Evolutionary conservation across 495 filamentous ascomycete genomes (phyloP).

Genomic region (Talaromyces adpressus): DNA sequence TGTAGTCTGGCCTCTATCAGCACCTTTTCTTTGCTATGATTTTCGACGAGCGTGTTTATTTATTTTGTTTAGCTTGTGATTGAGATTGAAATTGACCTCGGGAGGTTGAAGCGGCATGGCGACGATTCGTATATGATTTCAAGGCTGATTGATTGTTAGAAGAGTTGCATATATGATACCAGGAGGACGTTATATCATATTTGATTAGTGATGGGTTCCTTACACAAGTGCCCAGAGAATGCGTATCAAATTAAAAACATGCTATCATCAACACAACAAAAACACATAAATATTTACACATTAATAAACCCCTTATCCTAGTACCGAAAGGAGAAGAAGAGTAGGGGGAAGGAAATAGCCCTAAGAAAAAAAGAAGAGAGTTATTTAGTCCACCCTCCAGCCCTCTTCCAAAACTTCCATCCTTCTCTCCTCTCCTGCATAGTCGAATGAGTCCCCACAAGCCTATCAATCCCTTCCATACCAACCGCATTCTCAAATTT

Average conservation of each 20-base stretch:
- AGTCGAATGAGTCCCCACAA: constrained; percentile 52
- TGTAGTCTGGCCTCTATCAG: constrained; percentile 27
- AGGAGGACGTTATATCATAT: not conserved
- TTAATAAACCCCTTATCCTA: not conserved
- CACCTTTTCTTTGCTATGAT: too few relatives aligned
- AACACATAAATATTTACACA: not conserved
- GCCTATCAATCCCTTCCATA: constrained; percentile 68
- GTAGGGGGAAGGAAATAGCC: not conserved
- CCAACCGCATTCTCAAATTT: constrained; percentile 70
- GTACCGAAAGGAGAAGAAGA: not conserved
- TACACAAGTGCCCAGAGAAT: not conserved
- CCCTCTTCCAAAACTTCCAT: constrained; percentile 89
- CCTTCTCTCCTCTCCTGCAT: constrained; percentile 65
- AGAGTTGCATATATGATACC: not conserved
- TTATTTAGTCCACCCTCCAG: constrained; percentile 10
- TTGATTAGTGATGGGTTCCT: not conserved
- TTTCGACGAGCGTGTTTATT: too few relatives aligned
- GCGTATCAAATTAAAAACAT: not conserved
- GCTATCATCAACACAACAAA: not conserved
- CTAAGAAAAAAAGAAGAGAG: not conserved
- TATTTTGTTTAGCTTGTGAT: too few relatives aligned
- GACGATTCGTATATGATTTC: not conserved
- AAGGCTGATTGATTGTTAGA: not conserved
- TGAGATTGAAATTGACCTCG: not conserved
- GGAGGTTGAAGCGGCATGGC: not conserved